Evolutionary conservation across 768 basidiomycete genomes (phyloP).

Genomic region (Lentinula edodes): DNA sequence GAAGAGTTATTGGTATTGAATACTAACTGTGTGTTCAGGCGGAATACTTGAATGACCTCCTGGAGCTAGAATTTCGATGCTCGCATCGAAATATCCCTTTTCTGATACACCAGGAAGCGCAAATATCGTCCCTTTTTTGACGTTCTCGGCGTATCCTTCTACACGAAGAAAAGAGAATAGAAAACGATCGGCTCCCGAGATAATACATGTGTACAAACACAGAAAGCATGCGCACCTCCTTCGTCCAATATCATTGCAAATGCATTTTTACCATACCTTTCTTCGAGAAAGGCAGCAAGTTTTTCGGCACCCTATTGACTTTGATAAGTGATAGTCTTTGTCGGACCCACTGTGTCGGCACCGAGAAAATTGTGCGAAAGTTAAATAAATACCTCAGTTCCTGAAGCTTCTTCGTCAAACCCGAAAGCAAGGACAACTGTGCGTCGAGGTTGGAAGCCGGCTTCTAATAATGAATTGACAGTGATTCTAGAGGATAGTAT

Average conservation of each 20-base stretch:
- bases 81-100: constrained; percentile 44
- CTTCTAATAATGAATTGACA: constrained; percentile 8
- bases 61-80: constrained; percentile 39
- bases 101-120: constrained; percentile 42
- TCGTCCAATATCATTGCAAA: constrained; percentile 65
- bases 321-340: not conserved
- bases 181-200: not conserved
- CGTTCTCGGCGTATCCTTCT: constrained; percentile 12
- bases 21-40: constrained; percentile 50
- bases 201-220: not conserved
- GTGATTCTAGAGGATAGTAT: not conserved
- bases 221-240: constrained; percentile 24
- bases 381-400: constrained; percentile 22
- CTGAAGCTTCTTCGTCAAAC: constrained; percentile 47
- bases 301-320: constrained; percentile 32
- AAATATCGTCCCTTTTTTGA: constrained; percentile 28
- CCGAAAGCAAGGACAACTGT: constrained; percentile 24
- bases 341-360: not conserved
- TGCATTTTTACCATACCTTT: constrained; percentile 48
- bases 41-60: constrained; percentile 68
- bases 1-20: not conserved
- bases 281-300: constrained; percentile 30
- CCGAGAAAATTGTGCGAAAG: not conserved
- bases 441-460: constrained; percentile 15
- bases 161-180: not conserved